Percentiles rank a stretch among this genome's conserved stretches.
Conservation (phyloP, 768 basidiomycete species). For the Podaxis sp. region DNA sequence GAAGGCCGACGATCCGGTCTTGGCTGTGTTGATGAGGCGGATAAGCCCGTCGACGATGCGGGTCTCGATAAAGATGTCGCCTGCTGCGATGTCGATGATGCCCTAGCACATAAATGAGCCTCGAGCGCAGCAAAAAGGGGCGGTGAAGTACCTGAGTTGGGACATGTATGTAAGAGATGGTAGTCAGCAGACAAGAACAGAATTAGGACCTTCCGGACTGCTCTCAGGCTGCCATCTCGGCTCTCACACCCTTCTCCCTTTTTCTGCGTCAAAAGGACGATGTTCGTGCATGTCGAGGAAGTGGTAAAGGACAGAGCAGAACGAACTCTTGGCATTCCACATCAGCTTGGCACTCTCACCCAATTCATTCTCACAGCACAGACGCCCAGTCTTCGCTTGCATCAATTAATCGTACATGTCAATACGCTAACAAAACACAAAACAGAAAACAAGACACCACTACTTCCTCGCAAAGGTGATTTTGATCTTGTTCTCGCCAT, state of each 20-base stretch:
- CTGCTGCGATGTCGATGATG: neutral
- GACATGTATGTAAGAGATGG: constrained; percentile 9
- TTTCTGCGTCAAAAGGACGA: neutral
- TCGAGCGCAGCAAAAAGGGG: neutral
- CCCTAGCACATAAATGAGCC: neutral
- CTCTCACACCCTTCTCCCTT: constrained; percentile 2
- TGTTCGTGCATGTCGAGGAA: neutral
- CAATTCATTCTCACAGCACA: neutral
- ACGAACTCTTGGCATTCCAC: constrained; percentile 1
- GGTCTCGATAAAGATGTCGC: neutral
- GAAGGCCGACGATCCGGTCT: neutral
- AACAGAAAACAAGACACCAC: constrained; percentile 19
- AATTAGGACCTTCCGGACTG: neutral
- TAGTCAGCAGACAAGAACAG: constrained; percentile 12
- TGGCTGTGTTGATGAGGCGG: neutral
- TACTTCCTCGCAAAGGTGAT: constrained; percentile 77
- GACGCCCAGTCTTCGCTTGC: neutral
- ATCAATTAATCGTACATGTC: neutral
- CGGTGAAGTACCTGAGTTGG: neutral
- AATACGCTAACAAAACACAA: constrained; percentile 51
- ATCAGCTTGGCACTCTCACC: constrained; percentile 14
- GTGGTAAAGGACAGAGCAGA: neutral
- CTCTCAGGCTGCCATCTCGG: constrained; percentile 1
- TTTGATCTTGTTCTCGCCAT: constrained; percentile 99
- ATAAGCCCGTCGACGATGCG: neutral